These are phyloP conservation scores for Lentinula guzmanii DNA, from an alignment of 768 basidiomycete species.

Conservation along the genomic window DNA sequence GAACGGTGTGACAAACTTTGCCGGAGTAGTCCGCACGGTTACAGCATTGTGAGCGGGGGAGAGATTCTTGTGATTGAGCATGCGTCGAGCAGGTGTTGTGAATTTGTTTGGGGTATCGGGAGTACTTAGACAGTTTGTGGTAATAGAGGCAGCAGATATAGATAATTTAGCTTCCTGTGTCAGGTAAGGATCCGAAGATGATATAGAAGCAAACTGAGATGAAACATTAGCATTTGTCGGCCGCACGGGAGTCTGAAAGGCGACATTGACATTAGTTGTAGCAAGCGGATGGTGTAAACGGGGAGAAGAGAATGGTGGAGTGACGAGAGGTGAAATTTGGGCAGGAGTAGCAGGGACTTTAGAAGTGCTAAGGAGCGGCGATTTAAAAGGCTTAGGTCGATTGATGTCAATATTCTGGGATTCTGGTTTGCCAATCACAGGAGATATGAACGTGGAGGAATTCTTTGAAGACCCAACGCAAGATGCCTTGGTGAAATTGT, in stretches of 20 bases:
- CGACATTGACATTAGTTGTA: constrained; percentile 17
- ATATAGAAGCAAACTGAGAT: not conserved
- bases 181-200: constrained; percentile 9
- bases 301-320: constrained; percentile 13
- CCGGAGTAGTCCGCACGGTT: constrained; percentile 20
- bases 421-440: constrained; percentile 5
- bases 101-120: not conserved
- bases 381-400: constrained; percentile 18
- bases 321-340: constrained; percentile 12
- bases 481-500: not conserved
- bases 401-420: constrained; percentile 3
- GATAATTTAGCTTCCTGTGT: not conserved
- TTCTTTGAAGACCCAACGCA: not conserved
- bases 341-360: constrained; percentile 4
- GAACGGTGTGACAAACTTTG: constrained; percentile 59
- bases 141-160: not conserved
- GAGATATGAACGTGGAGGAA: not conserved
- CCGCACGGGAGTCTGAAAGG: constrained; percentile 12
- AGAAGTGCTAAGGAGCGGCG: constrained; percentile 11
- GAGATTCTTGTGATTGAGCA: constrained; percentile 2
- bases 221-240: constrained; percentile 5
- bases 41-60: not conserved
- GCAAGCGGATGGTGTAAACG: constrained; percentile 32
- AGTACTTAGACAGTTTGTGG: not conserved
- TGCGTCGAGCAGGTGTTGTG: constrained; percentile 17